Conservation (phyloP, 371 early-diverging fungal species). For the Mucor lusitanicus region DNA sequence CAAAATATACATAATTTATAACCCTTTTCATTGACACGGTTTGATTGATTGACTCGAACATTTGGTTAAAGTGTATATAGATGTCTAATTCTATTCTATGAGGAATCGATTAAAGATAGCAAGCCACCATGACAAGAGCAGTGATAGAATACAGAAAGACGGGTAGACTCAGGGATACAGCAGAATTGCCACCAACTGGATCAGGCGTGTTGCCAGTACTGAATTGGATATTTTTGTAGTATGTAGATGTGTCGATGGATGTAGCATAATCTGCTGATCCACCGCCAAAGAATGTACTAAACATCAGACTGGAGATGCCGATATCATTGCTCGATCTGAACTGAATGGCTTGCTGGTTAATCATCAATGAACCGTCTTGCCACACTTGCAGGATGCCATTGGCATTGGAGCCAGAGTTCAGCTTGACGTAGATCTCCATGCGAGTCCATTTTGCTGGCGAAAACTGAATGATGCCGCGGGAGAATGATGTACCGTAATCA, state of each 20-base stretch:
- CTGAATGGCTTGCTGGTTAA: slow-evolving; percentile 36
- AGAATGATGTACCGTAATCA: slow-evolving; percentile 50
- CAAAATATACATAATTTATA: neutral
- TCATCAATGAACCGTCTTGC: slow-evolving; percentile 37
- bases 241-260: slow-evolving; percentile 33
- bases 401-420: slow-evolving; percentile 39
- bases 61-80: neutral
- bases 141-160: neutral
- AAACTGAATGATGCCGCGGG: slow-evolving; percentile 50
- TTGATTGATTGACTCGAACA: neutral
- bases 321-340: slow-evolving; percentile 30
- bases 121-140: neutral
- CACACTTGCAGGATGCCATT: slow-evolving; percentile 45
- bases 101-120: neutral
- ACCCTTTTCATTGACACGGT: neutral
- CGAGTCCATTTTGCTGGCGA: slow-evolving; percentile 33
- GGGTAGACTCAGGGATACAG: neutral
- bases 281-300: slow-evolving; percentile 59
- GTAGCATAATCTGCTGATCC: slow-evolving; percentile 40
- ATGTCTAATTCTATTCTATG: neutral
- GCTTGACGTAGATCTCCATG: slow-evolving; percentile 41
- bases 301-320: slow-evolving; percentile 42
- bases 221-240: slow-evolving; percentile 43
- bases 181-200: slow-evolving; percentile 13
- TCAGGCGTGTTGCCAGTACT: slow-evolving; percentile 31